These are phyloP conservation scores for Claviceps sp. DNA, from an alignment of 2,329 filamentous ascomycete species.

Conservation along the genomic window DNA sequence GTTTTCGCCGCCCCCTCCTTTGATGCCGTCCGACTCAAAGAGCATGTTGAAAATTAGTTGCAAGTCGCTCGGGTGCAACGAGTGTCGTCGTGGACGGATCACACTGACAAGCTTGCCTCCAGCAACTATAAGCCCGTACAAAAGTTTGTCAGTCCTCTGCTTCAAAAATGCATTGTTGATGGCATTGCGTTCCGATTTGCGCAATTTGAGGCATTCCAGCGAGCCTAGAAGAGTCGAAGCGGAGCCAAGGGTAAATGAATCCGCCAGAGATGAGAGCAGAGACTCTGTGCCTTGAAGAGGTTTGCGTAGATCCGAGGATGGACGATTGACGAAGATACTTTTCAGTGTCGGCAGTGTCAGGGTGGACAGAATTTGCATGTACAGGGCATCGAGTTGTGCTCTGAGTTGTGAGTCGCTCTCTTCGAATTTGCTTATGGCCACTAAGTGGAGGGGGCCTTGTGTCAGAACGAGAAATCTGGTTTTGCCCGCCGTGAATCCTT, in stretches of 20 bases:
- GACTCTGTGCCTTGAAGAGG: slow-evolving; percentile 86
- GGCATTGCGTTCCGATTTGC: slow-evolving; percentile 70
- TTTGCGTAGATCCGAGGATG: slow-evolving; percentile 84
- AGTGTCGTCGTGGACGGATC: slow-evolving; percentile 85
- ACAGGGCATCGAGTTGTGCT: slow-evolving; percentile 79
- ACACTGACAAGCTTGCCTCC: slow-evolving; percentile 90
- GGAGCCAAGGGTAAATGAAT: slow-evolving; percentile 88
- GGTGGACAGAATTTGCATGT: slow-evolving; percentile 97
- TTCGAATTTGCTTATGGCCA: slow-evolving; percentile 82
- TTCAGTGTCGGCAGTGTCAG: slow-evolving; percentile 78
- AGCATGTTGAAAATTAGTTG: slow-evolving; percentile 99
- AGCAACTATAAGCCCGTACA: slow-evolving; percentile 89
- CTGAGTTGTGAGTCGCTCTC: slow-evolving; percentile 85
- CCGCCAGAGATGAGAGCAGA: slow-evolving; percentile 79
- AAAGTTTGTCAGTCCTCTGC: slow-evolving; percentile 58
- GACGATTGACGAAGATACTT: slow-evolving; percentile 76
- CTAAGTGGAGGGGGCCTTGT: slow-evolving; percentile 79
- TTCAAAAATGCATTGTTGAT: slow-evolving; percentile 86
- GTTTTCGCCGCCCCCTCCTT: slow-evolving; percentile 81
- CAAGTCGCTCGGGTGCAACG: slow-evolving; percentile 85
- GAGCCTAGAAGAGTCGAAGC: slow-evolving; percentile 79
- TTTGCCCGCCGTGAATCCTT: slow-evolving; percentile 74
- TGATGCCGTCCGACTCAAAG: slow-evolving; percentile 86
- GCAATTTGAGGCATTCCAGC: slow-evolving; percentile 82
- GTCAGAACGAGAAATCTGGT: slow-evolving; percentile 77